Evolutionary conservation across 1,284 basidiomycete genomes (phyloP), one percentile per base, ranked within the genome.

Genomic region (Ceratobasidium sp.): DNA sequence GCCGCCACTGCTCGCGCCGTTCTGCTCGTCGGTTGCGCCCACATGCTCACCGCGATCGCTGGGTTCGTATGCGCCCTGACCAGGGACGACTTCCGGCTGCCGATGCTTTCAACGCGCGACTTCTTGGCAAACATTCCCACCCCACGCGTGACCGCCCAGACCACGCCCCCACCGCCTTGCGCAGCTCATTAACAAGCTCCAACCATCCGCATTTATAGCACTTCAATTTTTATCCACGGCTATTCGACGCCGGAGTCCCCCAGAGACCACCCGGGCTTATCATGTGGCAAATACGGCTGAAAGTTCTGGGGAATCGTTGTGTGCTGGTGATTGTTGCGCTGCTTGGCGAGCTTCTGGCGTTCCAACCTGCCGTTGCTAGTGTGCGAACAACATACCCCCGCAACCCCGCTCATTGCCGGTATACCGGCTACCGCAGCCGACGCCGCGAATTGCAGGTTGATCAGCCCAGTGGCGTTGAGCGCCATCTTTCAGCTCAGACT

Each of bases 121-220:
- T 71, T 74, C 70, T 74, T 74, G 70, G 70, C 70, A 74, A 74
- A 74, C 70, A 74, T 62, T 74, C 70, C 70, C 70, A 74, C 52
- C 54, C 48, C 52, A 41, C 46, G 20, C 69, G 23, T 20, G 59
- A 64, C 50, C n/a, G 20, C 41, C 64, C 74, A 66, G 18, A 7
- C 33, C 62, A 27, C 30, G 33, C 57, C 46, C 67, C 52, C 64
- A 76, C 30, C 62, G 64, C 74, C n/a, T 50, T 57, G 64, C 74
- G 74, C 74, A 76, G 74, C 74, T 55, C 33, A 4, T 23, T 27
- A 20, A 52, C 50, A 18, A 69, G 23, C 33, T 30, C 23, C 33
- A 30, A 75, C 41, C 64, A 20, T 18, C 20, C 30, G 41, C 71
- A 64, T 64, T 66, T 57, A 66, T 57, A 57, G 74, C 20, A 54